Base-by-base conservation (phyloP, 345 rosid species). In the Cardamine chenopodiifolia region DNA sequence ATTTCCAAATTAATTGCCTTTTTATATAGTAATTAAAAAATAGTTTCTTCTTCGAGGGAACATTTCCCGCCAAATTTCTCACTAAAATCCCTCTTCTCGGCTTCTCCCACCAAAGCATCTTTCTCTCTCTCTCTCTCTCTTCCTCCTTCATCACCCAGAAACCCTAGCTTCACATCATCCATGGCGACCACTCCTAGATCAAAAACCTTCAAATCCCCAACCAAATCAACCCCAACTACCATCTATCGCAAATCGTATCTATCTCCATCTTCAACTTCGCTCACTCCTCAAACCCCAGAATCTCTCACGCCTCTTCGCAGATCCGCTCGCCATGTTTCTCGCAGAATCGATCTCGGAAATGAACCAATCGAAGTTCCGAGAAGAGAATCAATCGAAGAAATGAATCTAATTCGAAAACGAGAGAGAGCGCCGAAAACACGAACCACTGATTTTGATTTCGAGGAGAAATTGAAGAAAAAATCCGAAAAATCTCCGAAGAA, bases 11-110 rank as follows among this genome's bases (percentile, higher is more conserved):
- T 17, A 45, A 44, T 35, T 6, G 0, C 11, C 52, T 35, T 49
- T 66, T 0, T 11, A 0, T 50, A 59, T 67, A 67, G 68, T 15
- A 50, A 75, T 37, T 7, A 66, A 45, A 49, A 1, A 20, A 4
- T 9, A 55, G 57, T 73, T 75, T 68, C 79, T 60, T 75, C 74
- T 60, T 68, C 70, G 87, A 54, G 83, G 85, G 88, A 82, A 83
- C 58, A 66, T 82, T 86, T 89, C 86, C 87, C 95, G 95, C 95
- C 92, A 79, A 48, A 54, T 47, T 3, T 47, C 15, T 62, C 34
- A 42, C 20, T 57, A 70, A 77, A 67, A 45, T 7, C 71, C 81
- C 17, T 50, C 79, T 47, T 52, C 76, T 52, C 50, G n/a, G n/a
- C n/a, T n/a, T n/a, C 19, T 29, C 31, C 7, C 64, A 20, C 74